A percentile compares a stretch with the other conserved stretches of the same genome.
These are phyloP conservation scores for Vigna reflexopilosa DNA, from an alignment of 306 rosid genomes.

Conservation along the genomic window DNA sequence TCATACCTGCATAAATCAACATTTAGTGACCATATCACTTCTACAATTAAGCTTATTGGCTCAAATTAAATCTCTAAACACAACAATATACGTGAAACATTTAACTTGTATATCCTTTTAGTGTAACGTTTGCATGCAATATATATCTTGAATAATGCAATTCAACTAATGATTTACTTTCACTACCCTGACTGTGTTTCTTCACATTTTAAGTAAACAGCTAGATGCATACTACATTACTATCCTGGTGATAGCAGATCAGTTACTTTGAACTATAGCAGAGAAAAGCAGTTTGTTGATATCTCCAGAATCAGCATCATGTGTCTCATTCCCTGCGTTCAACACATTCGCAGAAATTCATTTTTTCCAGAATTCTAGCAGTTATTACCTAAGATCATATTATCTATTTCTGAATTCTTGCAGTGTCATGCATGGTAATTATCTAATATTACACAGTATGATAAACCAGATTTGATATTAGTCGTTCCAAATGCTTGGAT, in stretches of 20 bases:
- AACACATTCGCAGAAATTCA: constrained; percentile 4
- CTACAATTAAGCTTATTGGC: too few species aligned
- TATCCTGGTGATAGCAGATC: constrained; percentile 35
- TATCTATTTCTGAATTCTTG: constrained; percentile 13
- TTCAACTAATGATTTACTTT: too few species aligned
- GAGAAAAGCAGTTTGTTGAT: constrained; percentile 85
- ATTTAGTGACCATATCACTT: too few species aligned
- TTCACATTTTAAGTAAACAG: background rate
- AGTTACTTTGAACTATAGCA: constrained; percentile 66
- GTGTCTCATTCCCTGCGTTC: constrained; percentile 69
- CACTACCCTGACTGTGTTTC: too few species aligned
- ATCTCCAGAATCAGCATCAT: constrained; percentile 60
- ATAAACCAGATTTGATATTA: background rate
- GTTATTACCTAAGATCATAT: constrained; percentile 1
- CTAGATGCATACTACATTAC: constrained; percentile 17
- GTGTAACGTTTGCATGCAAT: too few species aligned
- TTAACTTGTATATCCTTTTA: too few species aligned
- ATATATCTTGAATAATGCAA: too few species aligned
- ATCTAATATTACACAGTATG: constrained; percentile 14
- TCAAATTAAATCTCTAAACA: too few species aligned
- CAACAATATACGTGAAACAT: too few species aligned
- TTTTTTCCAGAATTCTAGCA: background rate
- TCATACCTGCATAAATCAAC: too few species aligned
- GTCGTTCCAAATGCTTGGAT: constrained; percentile 21
- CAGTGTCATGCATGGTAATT: background rate